These are phyloP conservation scores for Hygrophoropsis aurantiaca DNA, from an alignment of 768 basidiomycete species.

Conservation along the genomic window DNA sequence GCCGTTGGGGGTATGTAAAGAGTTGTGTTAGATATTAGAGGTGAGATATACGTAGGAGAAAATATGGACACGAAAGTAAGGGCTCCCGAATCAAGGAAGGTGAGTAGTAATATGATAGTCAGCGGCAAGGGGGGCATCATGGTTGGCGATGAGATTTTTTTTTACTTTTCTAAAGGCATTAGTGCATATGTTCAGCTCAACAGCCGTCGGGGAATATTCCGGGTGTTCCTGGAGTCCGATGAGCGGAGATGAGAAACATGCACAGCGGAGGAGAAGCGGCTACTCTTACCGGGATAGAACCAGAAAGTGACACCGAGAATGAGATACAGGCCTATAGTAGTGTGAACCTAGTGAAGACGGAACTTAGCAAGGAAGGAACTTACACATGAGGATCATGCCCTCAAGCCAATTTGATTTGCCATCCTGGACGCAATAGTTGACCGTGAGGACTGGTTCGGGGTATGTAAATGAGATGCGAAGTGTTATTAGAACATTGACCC, in stretches of 20 bases:
- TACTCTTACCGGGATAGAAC: constrained; percentile 49
- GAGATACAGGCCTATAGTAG: constrained; percentile 45
- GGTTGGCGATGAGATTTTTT: no score
- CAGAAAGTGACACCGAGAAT: constrained; percentile 56
- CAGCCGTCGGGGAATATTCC: neutral
- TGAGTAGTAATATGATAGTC: no score
- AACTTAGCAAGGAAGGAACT: constrained; percentile 9
- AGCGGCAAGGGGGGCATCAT: no score
- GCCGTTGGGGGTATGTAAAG: no score
- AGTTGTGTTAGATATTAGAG: no score
- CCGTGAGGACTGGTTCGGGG: constrained; percentile 59
- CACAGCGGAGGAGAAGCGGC: neutral
- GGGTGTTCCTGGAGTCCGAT: neutral
- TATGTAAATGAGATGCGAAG: neutral
- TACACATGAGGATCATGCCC: constrained; percentile 75
- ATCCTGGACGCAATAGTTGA: constrained; percentile 83
- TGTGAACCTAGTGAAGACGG: constrained; percentile 1
- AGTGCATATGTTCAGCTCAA: neutral
- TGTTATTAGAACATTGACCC: constrained; percentile 36
- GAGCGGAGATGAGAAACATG: neutral
- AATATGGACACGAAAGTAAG: neutral
- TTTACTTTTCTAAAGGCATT: no score
- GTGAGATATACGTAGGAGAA: no score
- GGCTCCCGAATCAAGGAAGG: neutral
- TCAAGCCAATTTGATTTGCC: constrained; percentile 95